Percentiles rank a stretch among this genome's conserved stretches.
Evolutionary conservation across 441 rosid genomes (phyloP).

Genomic region (Sinapis alba): DNA sequence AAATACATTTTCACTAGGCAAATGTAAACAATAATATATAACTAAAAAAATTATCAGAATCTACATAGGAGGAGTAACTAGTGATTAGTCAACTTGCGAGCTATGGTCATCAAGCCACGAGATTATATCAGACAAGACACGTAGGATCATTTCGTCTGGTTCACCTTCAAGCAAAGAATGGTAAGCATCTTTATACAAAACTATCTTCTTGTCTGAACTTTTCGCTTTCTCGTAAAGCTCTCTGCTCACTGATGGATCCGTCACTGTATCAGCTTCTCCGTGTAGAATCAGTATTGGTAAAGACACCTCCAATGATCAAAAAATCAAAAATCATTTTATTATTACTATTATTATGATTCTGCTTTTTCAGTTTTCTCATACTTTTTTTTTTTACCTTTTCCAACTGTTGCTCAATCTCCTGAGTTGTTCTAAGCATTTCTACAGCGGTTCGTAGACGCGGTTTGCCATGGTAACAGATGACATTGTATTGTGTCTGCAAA

Average conservation of each 20-base stretch:
- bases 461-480: constrained; percentile 74
- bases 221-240: constrained; percentile 74
- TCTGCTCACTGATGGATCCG: constrained; percentile 91
- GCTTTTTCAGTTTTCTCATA: background rate
- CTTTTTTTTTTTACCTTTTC: constrained; percentile 50
- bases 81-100: constrained; percentile 12
- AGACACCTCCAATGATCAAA: constrained; percentile 60
- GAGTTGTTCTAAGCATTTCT: constrained; percentile 75
- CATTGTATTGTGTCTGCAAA: constrained; percentile 68
- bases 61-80: constrained; percentile 1
- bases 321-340: background rate
- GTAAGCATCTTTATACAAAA: constrained; percentile 61
- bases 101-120: constrained; percentile 78
- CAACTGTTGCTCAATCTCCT: constrained; percentile 67
- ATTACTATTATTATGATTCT: background rate
- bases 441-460: constrained; percentile 79
- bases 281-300: constrained; percentile 80
- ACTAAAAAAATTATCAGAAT: background rate
- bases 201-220: constrained; percentile 71
- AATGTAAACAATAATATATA: background rate
- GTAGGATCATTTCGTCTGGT: constrained; percentile 71
- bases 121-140: constrained; percentile 67
- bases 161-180: constrained; percentile 91
- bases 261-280: constrained; percentile 78
- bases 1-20: background rate